Evolutionary conservation across 1,284 basidiomycete species (phyloP), one percentile per base, ranked within the genome.

Genomic region (Rhodofomes roseus): DNA sequence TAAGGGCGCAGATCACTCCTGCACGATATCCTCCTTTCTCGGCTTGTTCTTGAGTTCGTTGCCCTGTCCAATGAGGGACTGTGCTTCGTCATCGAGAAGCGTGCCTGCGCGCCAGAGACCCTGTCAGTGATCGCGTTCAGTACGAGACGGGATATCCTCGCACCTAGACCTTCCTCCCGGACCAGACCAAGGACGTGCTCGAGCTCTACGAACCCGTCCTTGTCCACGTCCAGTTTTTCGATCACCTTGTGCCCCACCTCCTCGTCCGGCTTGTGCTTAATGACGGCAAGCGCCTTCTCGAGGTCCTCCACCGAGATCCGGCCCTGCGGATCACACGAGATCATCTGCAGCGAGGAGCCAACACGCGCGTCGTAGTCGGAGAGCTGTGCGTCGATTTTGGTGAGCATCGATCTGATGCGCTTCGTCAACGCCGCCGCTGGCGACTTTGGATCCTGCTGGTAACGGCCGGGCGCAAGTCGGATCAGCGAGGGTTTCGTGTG

Each of bases 181-280:
- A 91, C 89, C 55, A 93, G 75, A 2, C 87, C 90, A 39, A 93
- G 73, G 43, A 93, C 89, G 68, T 93, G 91, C 72, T 92, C 90
- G 36, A 93, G 77, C 73, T 95, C 92, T 22, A 98, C 95, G 68
- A 90, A 96, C 0, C 96, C 96, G 70, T 99, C 96, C 75, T 94
- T 88, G 76, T 99, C 96, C 4, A 93, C 91, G 72, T 99, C 97
- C 66, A 99, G 79, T 77, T 98, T 98, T 71, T 95, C 88, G 60
- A 96, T 88, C 43, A 99, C 86, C 54, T 85, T 87, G 64, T 93
- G 88, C 22, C 94, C 90, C n/a, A 93, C 87, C 63, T 95, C 92
- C 60, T 96, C 93, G 58, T 94, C 89, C 2, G 96, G 96, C 66
- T 81, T 85, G 76, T 99, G 97, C 77, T 93, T 93, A 80, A 98